Percentiles rank a stretch among this genome's conserved stretches.
Evolutionary conservation across 257 asterid genomes (phyloP).

Genomic region (Capsicum chinense): DNA sequence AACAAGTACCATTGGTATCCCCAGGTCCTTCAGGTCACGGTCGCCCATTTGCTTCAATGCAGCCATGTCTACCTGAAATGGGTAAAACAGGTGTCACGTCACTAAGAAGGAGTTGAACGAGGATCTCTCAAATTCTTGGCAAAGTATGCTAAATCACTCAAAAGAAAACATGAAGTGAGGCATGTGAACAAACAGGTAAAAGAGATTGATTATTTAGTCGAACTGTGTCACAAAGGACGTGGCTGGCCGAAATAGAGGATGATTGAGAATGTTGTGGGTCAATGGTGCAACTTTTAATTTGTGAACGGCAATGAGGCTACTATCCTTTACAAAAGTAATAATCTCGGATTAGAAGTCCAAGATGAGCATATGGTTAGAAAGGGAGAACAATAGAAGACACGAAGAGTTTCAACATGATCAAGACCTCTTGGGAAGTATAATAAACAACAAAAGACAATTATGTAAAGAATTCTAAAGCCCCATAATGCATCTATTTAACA

Average conservation of each 20-base stretch:
- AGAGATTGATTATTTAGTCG: background rate
- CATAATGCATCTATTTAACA: background rate
- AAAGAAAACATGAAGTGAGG: background rate
- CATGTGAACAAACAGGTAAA: background rate
- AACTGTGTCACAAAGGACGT: background rate
- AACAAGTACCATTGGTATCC: slow-evolving; percentile 70
- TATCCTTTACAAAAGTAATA: background rate
- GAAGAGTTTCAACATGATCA: background rate
- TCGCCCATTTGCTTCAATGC: slow-evolving; percentile 79
- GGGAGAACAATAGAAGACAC: background rate
- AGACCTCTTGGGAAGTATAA: background rate
- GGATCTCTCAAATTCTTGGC: slow-evolving; percentile 10
- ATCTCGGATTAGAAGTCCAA: background rate
- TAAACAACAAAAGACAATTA: background rate
- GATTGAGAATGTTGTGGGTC: slow-evolving; percentile 13
- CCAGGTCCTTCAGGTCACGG: slow-evolving; percentile 69
- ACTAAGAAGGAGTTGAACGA: background rate
- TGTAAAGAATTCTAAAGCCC: background rate
- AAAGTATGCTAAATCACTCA: background rate
- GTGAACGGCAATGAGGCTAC: background rate
- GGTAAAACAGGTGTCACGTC: slow-evolving; percentile 11
- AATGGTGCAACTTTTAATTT: background rate
- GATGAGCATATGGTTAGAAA: slow-evolving; percentile 15
- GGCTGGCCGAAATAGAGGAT: background rate
- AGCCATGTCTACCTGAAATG: slow-evolving; percentile 70